Conservation (phyloP, 371 early-diverging fungal species). For the Dentiscutata heterogama region DNA sequence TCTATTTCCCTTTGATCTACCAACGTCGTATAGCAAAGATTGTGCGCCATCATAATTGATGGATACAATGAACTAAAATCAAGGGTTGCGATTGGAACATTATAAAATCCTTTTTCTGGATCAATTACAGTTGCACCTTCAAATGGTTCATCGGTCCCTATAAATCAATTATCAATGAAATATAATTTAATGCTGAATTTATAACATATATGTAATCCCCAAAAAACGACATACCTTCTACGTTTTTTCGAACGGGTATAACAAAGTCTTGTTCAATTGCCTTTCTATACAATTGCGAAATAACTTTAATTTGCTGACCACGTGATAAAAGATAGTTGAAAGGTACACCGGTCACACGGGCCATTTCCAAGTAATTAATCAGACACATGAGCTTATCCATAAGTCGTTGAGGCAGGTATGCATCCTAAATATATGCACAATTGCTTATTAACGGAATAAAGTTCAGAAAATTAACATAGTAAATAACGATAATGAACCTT, state of each 20-base stretch:
- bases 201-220: neutral
- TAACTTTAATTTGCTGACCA: constrained; percentile 98
- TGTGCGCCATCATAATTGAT: constrained; percentile 99
- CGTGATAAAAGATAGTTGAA: constrained; percentile 96
- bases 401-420: constrained; percentile 95
- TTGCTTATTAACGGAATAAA: neutral
- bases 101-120: constrained; percentile 97
- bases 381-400: constrained; percentile 98
- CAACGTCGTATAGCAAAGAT: constrained; percentile 99
- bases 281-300: constrained; percentile 96
- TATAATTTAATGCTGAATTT: neutral
- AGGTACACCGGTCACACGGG: constrained; percentile 98
- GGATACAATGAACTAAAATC: constrained; percentile 99
- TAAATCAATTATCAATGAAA: neutral
- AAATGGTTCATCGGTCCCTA: constrained; percentile 88
- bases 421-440: constrained; percentile 72
- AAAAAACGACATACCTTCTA: constrained; percentile 63
- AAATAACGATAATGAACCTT: constrained; percentile 61
- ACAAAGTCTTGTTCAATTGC: constrained; percentile 88
- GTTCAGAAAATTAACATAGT: constrained; percentile 25
- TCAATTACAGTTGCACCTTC: constrained; percentile 99
- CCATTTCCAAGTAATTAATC: constrained; percentile 99
- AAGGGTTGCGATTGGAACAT: constrained; percentile 97
- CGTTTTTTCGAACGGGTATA: constrained; percentile 87
- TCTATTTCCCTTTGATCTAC: constrained; percentile 71